A percentile compares a stretch with the other conserved stretches of the same genome.
Conservation (phyloP, 257 asterid species). For the Cynanchum wilfordii region DNA sequence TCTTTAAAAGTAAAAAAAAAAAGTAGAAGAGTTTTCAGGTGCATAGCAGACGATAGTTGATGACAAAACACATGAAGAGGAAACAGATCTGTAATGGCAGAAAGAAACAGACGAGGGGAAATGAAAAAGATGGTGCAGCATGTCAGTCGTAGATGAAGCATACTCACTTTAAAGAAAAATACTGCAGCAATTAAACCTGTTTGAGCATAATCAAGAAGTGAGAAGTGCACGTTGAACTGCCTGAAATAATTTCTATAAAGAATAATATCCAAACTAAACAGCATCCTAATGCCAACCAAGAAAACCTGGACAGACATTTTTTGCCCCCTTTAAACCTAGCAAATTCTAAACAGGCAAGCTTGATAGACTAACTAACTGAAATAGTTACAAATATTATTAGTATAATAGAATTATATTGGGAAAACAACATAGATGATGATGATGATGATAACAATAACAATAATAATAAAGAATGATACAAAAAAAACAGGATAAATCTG, state of each 20-base stretch:
- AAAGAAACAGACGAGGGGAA: neutral
- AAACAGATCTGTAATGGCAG: neutral
- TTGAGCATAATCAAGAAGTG: conserved; percentile 94
- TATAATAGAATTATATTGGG: neutral
- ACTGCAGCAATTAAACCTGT: conserved; percentile 97
- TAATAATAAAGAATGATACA: neutral
- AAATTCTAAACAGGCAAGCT: too few relatives aligned
- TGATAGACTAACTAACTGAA: too few relatives aligned
- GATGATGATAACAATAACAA: too few relatives aligned
- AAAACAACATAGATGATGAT: neutral
- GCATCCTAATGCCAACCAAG: too few relatives aligned
- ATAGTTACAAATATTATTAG: too few relatives aligned
- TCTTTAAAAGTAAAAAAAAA: neutral
- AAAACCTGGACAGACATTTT: too few relatives aligned
- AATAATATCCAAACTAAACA: too few relatives aligned
- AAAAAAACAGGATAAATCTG: neutral
- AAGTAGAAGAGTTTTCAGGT: neutral
- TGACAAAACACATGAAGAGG: neutral
- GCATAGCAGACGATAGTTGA: neutral
- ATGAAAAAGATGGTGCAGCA: neutral
- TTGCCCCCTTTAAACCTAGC: too few relatives aligned
- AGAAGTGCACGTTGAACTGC: conserved; percentile 80
- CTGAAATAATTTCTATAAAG: too few relatives aligned
- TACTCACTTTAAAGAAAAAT: conserved; percentile 86
- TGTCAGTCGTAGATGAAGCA: conserved; percentile 4